These are phyloP conservation scores for Didymella pomorum DNA, from an alignment of 2,329 filamentous ascomycete genomes.

Conservation along the genomic window DNA sequence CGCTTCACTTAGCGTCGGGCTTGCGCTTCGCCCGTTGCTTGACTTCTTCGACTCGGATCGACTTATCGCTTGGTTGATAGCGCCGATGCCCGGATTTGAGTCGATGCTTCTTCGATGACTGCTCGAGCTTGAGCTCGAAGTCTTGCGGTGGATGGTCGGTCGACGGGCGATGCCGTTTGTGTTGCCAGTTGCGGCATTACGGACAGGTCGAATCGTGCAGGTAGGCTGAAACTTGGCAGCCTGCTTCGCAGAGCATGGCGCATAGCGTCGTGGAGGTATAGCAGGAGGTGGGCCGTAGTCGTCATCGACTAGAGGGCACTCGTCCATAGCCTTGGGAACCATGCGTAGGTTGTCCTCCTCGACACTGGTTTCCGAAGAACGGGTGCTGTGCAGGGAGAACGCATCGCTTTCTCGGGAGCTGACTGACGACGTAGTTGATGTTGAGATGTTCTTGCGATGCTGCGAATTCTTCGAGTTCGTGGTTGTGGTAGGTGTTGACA, in stretches of 20 bases:
- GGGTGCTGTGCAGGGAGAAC: slow-evolving; percentile 51
- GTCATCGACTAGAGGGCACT: not conserved
- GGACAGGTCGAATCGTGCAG: slow-evolving; percentile 30
- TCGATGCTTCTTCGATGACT: slow-evolving; percentile 25
- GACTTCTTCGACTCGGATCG: slow-evolving; percentile 32
- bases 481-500: slow-evolving; percentile 7
- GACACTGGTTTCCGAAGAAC: slow-evolving; percentile 52
- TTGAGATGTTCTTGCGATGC: slow-evolving; percentile 24
- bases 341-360: slow-evolving; percentile 40
- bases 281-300: slow-evolving; percentile 24
- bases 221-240: slow-evolving; percentile 39
- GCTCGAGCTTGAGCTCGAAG: slow-evolving; percentile 32
- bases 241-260: slow-evolving; percentile 33
- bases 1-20: slow-evolving; percentile 59
- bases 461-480: slow-evolving; percentile 13
- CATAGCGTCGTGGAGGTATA: slow-evolving; percentile 36
- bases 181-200: slow-evolving; percentile 20
- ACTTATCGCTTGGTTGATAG: slow-evolving; percentile 35
- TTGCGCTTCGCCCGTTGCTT: slow-evolving; percentile 30
- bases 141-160: slow-evolving; percentile 31
- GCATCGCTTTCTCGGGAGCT: slow-evolving; percentile 48
- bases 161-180: slow-evolving; percentile 23
- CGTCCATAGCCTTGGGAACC: slow-evolving; percentile 16
- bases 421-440: slow-evolving; percentile 46
- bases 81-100: slow-evolving; percentile 29